Evolutionary conservation across 257 asterid genomes (phyloP), one percentile per base, ranked within the genome.

Genomic region (Penstemon barbatus): DNA sequence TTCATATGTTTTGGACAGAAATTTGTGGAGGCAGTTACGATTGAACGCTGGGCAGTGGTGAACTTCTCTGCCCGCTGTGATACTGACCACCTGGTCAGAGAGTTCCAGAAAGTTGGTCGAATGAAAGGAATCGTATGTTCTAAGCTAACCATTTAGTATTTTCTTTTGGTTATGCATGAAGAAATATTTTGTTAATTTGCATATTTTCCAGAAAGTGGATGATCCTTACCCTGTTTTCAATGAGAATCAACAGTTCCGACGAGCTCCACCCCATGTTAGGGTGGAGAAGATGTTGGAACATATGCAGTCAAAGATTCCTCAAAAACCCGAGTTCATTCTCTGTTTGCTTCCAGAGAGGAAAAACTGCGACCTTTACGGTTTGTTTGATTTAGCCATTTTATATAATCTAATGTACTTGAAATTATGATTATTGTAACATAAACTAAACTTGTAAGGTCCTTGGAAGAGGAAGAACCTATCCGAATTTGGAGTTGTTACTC

Each of bases 21-120:
- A 88, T 76, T 89, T 37, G 84, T 77, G 19, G 74, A 85, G 19
- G 89, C 96, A 0, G 65, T 81, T 40, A 85, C 82, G 91, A 61
- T 92, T n/a, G 93, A 89, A 40, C 81, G 77, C 8, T 92, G 98
- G 97, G 72, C 86, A 92, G 97, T 76, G 55, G 91, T 80, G 11
- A 87, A 86, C 84, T 92, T 89, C 69, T 92, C 98, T 6, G 88
- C 91, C 5, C 96, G 97, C 39, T 92, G 98, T 73, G 92, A 92
- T 46, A 50, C 78, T 0, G 79, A 69, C 40, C 61, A 69, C 63
- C 88, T 92, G 57, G 45, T 89, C 68, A 76, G 82, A 10, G 95
- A 89, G 57, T 66, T 89, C 74, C 77, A 73, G 9, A 92, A 77
- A 75, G 85, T 89, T 65, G 96, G 96, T 13, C 78, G 78, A 61